Conservation (phyloP, 345 rosid genomes). For the Citrus mangshanensis region DNA sequence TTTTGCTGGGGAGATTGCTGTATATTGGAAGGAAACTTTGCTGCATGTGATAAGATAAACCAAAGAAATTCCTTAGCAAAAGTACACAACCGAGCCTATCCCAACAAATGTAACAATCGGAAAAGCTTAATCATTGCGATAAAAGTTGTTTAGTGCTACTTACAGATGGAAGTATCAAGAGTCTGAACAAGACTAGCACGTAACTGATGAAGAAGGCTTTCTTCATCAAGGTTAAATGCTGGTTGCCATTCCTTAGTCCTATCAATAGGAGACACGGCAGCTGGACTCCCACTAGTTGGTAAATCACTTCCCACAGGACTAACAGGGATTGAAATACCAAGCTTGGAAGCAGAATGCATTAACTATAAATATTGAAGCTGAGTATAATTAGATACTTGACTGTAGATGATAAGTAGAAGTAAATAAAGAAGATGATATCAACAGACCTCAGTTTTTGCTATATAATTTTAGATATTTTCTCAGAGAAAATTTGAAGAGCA, state of each 20-base stretch:
- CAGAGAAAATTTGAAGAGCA: background rate
- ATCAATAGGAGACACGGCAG: constrained; percentile 48
- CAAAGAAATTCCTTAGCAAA: constrained; percentile 3
- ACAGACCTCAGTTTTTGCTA: background rate
- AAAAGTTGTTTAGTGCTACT: constrained; percentile 24
- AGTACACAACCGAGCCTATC: background rate
- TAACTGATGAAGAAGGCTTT: constrained; percentile 73
- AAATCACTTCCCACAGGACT: constrained; percentile 74
- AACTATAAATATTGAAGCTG: constrained; percentile 44
- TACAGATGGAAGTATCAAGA: constrained; percentile 64
- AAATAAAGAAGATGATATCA: background rate
- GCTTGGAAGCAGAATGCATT: constrained; percentile 78
- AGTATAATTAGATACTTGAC: constrained; percentile 1
- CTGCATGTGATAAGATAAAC: constrained; percentile 35
- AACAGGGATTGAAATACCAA: constrained; percentile 62
- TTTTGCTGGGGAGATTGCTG: constrained; percentile 70
- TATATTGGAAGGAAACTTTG: constrained; percentile 44
- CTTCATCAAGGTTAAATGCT: constrained; percentile 74
- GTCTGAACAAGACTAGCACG: constrained; percentile 73
- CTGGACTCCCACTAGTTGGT: constrained; percentile 40
- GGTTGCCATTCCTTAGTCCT: constrained; percentile 80
- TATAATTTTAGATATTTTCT: background rate
- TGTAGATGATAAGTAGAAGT: background rate
- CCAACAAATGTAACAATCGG: background rate
- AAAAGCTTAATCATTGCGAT: no score